A percentile compares a stretch with the other conserved stretches of the same genome.
Evolutionary conservation across 768 basidiomycete species (phyloP).

Genomic region (Amylocystis lapponica): DNA sequence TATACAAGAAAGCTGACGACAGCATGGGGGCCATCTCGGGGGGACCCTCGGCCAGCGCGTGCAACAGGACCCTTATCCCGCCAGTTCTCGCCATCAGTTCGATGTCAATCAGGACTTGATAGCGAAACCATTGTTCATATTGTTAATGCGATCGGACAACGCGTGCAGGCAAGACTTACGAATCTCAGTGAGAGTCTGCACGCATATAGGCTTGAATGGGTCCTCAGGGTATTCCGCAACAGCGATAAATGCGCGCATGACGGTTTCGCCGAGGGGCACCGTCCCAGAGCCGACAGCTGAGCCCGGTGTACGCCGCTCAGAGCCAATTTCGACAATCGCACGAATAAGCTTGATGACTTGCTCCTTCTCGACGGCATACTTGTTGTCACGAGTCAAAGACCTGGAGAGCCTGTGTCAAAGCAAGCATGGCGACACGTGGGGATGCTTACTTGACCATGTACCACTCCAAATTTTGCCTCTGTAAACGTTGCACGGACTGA

Average conservation of each 20-base stretch:
- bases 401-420: constrained; percentile 33
- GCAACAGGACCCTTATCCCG: constrained; percentile 80
- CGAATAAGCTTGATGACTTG: constrained; percentile 90
- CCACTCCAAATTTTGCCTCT: constrained; percentile 72
- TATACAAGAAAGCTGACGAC: constrained; percentile 72
- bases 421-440: neutral
- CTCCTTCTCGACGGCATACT: constrained; percentile 80
- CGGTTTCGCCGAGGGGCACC: constrained; percentile 64
- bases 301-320: constrained; percentile 44
- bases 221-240: constrained; percentile 93
- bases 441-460: constrained; percentile 77
- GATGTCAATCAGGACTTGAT: constrained; percentile 80
- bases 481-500: constrained; percentile 61
- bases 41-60: constrained; percentile 88
- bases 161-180: constrained; percentile 40
- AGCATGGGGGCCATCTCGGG: constrained; percentile 73
- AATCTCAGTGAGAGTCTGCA: constrained; percentile 88
- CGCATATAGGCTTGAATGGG: constrained; percentile 72
- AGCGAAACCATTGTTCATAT: neutral
- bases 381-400: constrained; percentile 80
- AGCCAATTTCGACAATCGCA: constrained; percentile 71
- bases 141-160: neutral
- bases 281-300: constrained; percentile 34
- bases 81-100: constrained; percentile 75
- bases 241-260: constrained; percentile 87